Base-by-base conservation (phyloP, 768 basidiomycete genomes). In the Xerocomellus amylosporus region DNA sequence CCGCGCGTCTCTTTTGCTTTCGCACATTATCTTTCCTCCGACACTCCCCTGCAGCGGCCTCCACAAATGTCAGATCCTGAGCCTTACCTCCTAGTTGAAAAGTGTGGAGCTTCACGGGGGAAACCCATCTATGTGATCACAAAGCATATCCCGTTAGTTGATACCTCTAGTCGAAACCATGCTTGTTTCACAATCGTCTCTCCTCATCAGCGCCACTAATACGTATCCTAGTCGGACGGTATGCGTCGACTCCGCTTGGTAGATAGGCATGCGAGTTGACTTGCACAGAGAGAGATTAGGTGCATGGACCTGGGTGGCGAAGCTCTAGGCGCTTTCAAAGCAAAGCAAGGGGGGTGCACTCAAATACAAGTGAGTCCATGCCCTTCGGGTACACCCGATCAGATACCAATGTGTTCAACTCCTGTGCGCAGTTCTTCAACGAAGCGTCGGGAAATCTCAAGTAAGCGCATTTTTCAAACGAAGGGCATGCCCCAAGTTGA, bases 81-180 rank as follows among this genome's bases (percentile, higher is more conserved):
- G 53, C 75, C 74, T 39, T 70, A 71, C 52, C 72, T 75, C 44
- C 64, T 76, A 49, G 71, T 75, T 31, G 74, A 75, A 62, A 76
- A 75, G 60, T 75, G 74, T 52, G 74, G 74, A 10, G 71, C 75
- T 34, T 70, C 70, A 30, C 68, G 74, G n/a, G 74, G 75, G 43
- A 72, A 67, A 47, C 73, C 74, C 46, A 75, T 75, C 58, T 75
- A 75, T 51, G 74, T 75, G 58, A 76, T 75, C 63, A 75, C 74
- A 19, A 75, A 75, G 60, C 59, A 75, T 44, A 71, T 61, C 36
- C 75, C 74, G 75, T 75, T 56, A 74, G 74, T 75, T 28, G 46
- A 40, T 48, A 38, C 41, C 43, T 19, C 47, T 50, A 39, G 47
- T 59, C 54, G 38, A 50, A 42, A 19, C 15, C 20, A n/a, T 54